Evolutionary conservation across 2,329 filamentous ascomycete genomes (phyloP), one percentile per base, ranked within the genome.

Genomic region (Arthrobotrys megalospora): DNA sequence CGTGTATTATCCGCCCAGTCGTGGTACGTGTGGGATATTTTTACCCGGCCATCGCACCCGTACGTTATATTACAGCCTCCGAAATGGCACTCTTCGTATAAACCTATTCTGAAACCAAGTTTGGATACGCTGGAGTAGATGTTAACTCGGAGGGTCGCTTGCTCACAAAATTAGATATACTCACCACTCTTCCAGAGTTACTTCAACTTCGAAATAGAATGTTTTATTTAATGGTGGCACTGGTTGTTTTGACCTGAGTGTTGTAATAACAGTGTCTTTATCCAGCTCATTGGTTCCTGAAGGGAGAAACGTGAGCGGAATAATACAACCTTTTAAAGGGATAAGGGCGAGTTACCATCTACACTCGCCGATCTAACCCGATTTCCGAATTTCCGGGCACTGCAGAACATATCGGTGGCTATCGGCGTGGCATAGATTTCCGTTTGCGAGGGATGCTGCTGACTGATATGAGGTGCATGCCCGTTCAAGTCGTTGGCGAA

Each of bases 41-140:
- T 24, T 11, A 53, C 19, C 7, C 4, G 2, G 3, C 28, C 28
- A 10, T 24, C 28, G 2, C 10, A 36, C 2, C 28, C 6, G 28
- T 34, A 58, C 1, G 52, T 58, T 19, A 58, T 21, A 16, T 34
- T 36, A 16, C 28, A 58, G 14, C 1, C 3, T 16, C 14, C 10
- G 16, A 58, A 48, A 48, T 48, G 19, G 19, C 45, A 48, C 19
- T 48, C 45, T 24, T 48, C 45, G 7, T 48, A 48, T 11, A 48
- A 48, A 1, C 45, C 45, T 24, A 48, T 21, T 58, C 52, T 2
- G 7, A 58, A 58, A 10, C 19, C 34, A n/a, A 6, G 14, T 2
- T 5, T 14, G 12, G 48, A n/a, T 53, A 3, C 14, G 24, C 34
- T 58, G 3, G 4, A 19, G 6, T 7, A 58, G 32, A 32, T 58